These are phyloP conservation scores for Fraxinus greggii DNA, from an alignment of 305 asterid species.

Conservation along the genomic window DNA sequence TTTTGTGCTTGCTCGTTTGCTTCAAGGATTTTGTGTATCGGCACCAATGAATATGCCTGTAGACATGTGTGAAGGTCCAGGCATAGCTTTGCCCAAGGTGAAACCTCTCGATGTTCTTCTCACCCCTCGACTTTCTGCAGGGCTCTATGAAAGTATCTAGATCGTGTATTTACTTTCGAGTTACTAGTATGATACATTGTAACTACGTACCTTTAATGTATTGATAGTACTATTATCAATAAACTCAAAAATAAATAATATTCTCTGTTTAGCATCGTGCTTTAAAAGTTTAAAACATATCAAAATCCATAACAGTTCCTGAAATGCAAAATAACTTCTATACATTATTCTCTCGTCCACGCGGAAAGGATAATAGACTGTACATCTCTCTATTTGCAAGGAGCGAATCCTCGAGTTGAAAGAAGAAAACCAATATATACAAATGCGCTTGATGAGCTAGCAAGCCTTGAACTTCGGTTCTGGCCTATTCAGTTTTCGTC, in stretches of 20 bases:
- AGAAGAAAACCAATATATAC: constrained; percentile 1
- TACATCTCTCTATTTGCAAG: constrained; percentile 16
- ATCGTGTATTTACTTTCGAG: background rate
- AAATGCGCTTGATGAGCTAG: background rate
- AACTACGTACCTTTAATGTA: background rate
- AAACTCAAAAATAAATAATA: background rate
- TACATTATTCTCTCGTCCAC: background rate
- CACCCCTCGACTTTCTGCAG: constrained; percentile 30
- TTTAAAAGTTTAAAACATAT: background rate
- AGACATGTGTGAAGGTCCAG: constrained; percentile 49
- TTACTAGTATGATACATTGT: background rate
- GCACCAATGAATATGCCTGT: constrained; percentile 25
- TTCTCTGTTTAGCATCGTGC: background rate
- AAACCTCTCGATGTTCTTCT: constrained; percentile 37
- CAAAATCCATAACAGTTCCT: background rate
- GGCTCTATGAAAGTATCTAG: constrained; percentile 24
- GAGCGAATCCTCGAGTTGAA: constrained; percentile 11
- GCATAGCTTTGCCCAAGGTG: constrained; percentile 43
- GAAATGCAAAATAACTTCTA: background rate
- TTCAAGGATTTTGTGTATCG: constrained; percentile 39
- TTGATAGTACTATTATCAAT: background rate
- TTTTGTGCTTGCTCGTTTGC: constrained; percentile 36
- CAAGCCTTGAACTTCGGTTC: background rate
- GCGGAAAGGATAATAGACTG: constrained; percentile 2
- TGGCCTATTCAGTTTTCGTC: constrained; percentile 42